Evolutionary conservation across 2,329 filamentous ascomycete species (phyloP), one percentile per base, ranked within the genome.

Genomic region (Microsporum ferrugineum): DNA sequence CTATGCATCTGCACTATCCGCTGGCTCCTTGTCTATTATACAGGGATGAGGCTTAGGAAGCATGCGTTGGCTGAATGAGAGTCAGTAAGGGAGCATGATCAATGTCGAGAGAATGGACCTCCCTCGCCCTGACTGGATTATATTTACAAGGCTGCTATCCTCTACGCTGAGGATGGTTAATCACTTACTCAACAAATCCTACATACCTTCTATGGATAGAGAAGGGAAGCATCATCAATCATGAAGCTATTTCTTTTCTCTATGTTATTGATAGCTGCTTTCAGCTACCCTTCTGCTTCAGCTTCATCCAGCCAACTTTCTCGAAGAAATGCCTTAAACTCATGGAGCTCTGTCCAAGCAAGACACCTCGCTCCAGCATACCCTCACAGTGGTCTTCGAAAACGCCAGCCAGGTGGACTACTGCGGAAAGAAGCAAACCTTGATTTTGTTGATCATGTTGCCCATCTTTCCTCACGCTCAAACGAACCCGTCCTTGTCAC

Each of bases 371-470:
- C 53, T 59, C 60, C 60, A 23, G 60, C 60, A 45, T 45, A n/a
- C 14, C 36, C 43, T 6, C 57, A 49, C 4, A 34, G 29, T 33
- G 57, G 39, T 23, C 36, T 60, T 23, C 56, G 47, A 41, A 49
- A 51, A 27, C 57, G 61, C 14, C 45, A 23, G 36, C 47, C 58
- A n/a, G 14, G 34, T 36, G 33, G 33, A 14, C n/a, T 62, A 33
- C 41, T 62, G 2, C 39, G 57, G 12, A 57, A 45, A 14, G 45
- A 62, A 33, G 34, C 61, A 7, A 60, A 17, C 34, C 60, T 62
- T n/a, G 58, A 62, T 17, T 62, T 60, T 43, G 58, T 62, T n/a
- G 61, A 62, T 17, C 34, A 59, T 39, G 33, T n/a, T 3, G 41
- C n/a, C 17, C 31, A 43, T 53, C 17, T 49, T 49, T 27, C 45